These are phyloP conservation scores for Colletotrichum orbiculare DNA, from an alignment of 2,329 filamentous ascomycete genomes.

Conservation along the genomic window DNA sequence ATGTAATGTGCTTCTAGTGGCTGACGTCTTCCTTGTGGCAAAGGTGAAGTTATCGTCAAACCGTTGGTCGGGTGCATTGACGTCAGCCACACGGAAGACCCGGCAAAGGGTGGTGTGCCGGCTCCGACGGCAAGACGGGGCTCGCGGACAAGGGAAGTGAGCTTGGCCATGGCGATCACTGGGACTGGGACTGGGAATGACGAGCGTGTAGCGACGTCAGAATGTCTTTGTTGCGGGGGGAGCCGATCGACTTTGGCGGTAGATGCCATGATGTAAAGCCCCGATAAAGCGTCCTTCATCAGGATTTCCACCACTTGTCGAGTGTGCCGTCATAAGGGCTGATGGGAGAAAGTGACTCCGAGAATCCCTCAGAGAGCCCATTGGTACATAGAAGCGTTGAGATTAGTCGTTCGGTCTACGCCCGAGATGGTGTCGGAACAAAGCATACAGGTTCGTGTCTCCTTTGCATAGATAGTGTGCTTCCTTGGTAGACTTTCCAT, in stretches of 20 bases:
- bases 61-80: not conserved
- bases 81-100: constrained; percentile 9
- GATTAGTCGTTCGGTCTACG: too few relatives aligned
- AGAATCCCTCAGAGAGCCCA: not conserved
- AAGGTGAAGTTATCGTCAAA: not conserved
- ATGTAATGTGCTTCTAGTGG: too few relatives aligned
- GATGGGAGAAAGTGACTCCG: not conserved
- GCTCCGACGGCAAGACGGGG: not conserved
- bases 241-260: constrained; percentile 1
- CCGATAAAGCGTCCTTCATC: not conserved
- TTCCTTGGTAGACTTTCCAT: too few relatives aligned
- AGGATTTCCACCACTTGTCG: not conserved
- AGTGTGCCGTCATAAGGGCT: not conserved
- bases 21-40: not conserved
- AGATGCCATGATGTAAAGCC: constrained; percentile 14
- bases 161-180: constrained; percentile 15
- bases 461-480: too few relatives aligned
- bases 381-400: too few relatives aligned
- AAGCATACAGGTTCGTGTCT: too few relatives aligned
- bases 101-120: constrained; percentile 2
- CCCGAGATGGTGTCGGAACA: too few relatives aligned
- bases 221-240: not conserved
- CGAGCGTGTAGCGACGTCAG: constrained; percentile 4
- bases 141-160: constrained; percentile 4
- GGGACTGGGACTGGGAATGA: not conserved